Conservation (phyloP, 371 early-diverging fungal genomes). For the Batrachochytrium dendrobatidis region DNA sequence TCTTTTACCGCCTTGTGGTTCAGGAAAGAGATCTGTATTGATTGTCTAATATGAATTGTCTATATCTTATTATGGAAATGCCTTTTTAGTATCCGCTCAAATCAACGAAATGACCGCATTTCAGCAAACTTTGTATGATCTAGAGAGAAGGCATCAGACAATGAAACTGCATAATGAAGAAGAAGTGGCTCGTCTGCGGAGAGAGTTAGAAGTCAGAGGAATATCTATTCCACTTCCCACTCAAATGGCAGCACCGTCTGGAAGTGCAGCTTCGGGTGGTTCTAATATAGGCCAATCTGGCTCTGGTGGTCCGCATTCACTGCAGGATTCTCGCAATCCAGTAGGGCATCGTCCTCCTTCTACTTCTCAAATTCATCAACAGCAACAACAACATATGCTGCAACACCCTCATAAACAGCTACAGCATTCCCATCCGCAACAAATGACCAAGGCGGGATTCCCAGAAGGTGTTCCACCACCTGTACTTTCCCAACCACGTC, state of each 20-base stretch:
- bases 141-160: constrained; percentile 68
- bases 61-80: not conserved
- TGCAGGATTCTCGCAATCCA: too few relatives aligned
- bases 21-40: not conserved
- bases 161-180: constrained; percentile 80
- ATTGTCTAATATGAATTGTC: not conserved
- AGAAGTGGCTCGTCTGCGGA: constrained; percentile 62
- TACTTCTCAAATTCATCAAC: too few relatives aligned
- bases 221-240: too few relatives aligned
- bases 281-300: too few relatives aligned
- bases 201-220: constrained; percentile 67
- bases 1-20: not conserved
- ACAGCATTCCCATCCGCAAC: not conserved
- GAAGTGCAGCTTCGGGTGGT: too few relatives aligned
- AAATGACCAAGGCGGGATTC: constrained; percentile 13
- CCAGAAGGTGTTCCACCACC: constrained; percentile 28
- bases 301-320: too few relatives aligned
- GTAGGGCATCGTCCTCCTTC: too few relatives aligned
- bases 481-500: constrained; percentile 8
- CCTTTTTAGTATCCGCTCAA: constrained; percentile 44
- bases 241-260: too few relatives aligned
- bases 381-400: constrained; percentile 11
- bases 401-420: constrained; percentile 4
- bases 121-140: constrained; percentile 68
- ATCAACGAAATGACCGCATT: constrained; percentile 65